phyloP scores from a whole-genome alignment of 805 yeast genomes.

The Candida golubevii region DNA sequence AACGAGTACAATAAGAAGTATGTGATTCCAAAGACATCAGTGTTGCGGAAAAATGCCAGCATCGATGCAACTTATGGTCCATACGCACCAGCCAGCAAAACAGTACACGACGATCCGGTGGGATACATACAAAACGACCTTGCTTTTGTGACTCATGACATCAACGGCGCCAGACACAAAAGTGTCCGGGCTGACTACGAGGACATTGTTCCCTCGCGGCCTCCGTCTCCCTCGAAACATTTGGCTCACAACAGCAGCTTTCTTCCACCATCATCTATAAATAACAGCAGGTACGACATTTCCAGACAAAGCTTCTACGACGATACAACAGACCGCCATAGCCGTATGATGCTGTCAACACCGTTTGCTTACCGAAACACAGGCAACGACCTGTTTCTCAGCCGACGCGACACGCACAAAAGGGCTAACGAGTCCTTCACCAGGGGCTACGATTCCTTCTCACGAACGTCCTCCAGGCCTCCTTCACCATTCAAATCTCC shows the following conservation, averaged over 20 bases:
- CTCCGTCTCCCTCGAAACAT: constrained; percentile 13
- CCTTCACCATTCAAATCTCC: constrained; percentile 17
- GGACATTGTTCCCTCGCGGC: constrained; percentile 6
- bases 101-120: constrained; percentile 18
- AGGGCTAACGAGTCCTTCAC: constrained; percentile 12
- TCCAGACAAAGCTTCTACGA: constrained; percentile 8
- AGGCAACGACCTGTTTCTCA: constrained; percentile 12
- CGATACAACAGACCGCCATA: constrained; percentile 8
- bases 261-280: constrained; percentile 2
- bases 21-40: constrained; percentile 54
- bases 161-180: constrained; percentile 28
- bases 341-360: constrained; percentile 16
- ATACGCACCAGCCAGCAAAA: constrained; percentile 23
- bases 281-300: constrained; percentile 2
- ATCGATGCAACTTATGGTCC: constrained; percentile 53
- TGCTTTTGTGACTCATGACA: constrained; percentile 51
- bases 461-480: constrained; percentile 14
- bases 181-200: constrained; percentile 15
- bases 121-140: constrained; percentile 24
- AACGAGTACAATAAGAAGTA: constrained; percentile 61
- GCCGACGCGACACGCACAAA: constrained; percentile 8
- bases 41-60: constrained; percentile 52
- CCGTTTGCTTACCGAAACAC: constrained; percentile 11
- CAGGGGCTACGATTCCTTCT: constrained; percentile 12
- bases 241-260: constrained; percentile 1